phyloP scores from a whole-genome alignment of 1,139 yeast species.

The Hyphopichia fennica region DNA sequence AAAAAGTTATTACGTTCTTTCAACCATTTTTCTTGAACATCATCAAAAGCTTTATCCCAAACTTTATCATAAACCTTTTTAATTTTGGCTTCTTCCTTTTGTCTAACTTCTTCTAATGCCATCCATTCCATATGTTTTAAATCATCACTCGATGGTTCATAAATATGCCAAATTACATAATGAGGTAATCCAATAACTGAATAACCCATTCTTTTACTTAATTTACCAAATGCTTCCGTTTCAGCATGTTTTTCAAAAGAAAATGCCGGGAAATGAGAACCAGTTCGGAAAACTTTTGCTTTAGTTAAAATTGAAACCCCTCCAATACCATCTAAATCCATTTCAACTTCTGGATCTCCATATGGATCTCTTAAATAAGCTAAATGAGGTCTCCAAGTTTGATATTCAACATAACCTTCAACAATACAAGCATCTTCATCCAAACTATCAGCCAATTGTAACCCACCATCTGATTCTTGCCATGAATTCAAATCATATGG shows the following conservation, averaged over 20 bases:
- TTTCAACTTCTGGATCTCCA: conserved; percentile 83
- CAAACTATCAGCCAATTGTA: conserved; percentile 71
- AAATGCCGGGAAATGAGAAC: conserved; percentile 88
- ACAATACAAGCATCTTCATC: conserved; percentile 90
- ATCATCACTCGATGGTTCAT: conserved; percentile 86
- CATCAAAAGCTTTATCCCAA: conserved; percentile 77
- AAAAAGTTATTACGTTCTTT: conserved; percentile 64
- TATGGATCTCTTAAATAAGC: conserved; percentile 85
- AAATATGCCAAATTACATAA: conserved; percentile 90
- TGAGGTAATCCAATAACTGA: conserved; percentile 84
- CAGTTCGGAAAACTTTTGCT: conserved; percentile 76
- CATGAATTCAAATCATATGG: conserved; percentile 90
- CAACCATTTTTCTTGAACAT: conserved; percentile 68
- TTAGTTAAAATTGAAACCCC: conserved; percentile 84
- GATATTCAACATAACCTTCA: conserved; percentile 89
- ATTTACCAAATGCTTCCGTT: conserved; percentile 89
- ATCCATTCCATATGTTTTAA: conserved; percentile 95
- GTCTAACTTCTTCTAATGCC: conserved; percentile 86
- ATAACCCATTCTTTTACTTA: conserved; percentile 79
- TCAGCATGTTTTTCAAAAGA: conserved; percentile 91
- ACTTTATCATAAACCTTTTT: conserved; percentile 70
- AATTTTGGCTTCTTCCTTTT: conserved; percentile 63
- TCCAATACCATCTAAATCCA: conserved; percentile 89
- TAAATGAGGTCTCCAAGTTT: conserved; percentile 90
- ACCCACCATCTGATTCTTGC: conserved; percentile 85